phyloP scores from a whole-genome alignment of 805 yeast genomes.

The Starmerella scarabaei region DNA sequence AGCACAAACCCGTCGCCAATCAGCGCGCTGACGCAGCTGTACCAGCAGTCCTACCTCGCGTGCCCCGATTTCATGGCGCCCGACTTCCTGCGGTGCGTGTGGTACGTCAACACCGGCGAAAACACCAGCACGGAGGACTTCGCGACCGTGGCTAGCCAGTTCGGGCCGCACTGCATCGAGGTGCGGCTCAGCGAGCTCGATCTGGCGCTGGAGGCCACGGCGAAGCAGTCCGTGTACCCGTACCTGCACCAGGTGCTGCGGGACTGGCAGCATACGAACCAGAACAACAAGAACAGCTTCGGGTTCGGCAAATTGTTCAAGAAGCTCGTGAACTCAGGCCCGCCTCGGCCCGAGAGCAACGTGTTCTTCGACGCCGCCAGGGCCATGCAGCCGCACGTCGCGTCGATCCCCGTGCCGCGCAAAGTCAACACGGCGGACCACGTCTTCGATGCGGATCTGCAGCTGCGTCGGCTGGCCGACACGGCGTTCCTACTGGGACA shows the following conservation, averaged over 20 bases:
- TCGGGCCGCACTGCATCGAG: slow-evolving; percentile 27
- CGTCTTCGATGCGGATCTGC: slow-evolving; percentile 37
- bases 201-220: slow-evolving; percentile 35
- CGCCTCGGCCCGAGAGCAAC: slow-evolving; percentile 17
- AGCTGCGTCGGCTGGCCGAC: slow-evolving; percentile 73
- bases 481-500: slow-evolving; percentile 87
- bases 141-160: slow-evolving; percentile 13
- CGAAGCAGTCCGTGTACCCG: slow-evolving; percentile 47
- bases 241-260: slow-evolving; percentile 76
- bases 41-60: slow-evolving; percentile 34
- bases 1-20: slow-evolving; percentile 47
- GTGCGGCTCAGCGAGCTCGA: slow-evolving; percentile 26
- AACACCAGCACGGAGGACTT: slow-evolving; percentile 6
- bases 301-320: slow-evolving; percentile 18
- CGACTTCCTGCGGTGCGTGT: slow-evolving; percentile 13
- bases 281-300: neutral
- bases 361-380: slow-evolving; percentile 11
- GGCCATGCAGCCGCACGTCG: slow-evolving; percentile 19
- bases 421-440: neutral
- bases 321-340: slow-evolving; percentile 14
- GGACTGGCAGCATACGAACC: slow-evolving; percentile 38
- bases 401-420: slow-evolving; percentile 16
- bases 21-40: slow-evolving; percentile 39
- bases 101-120: slow-evolving; percentile 2
- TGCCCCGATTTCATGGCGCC: slow-evolving; percentile 22